These are phyloP conservation scores for Poa pratensis DNA, from an alignment of 176 grass and related monocot species.

Conservation along the genomic window DNA sequence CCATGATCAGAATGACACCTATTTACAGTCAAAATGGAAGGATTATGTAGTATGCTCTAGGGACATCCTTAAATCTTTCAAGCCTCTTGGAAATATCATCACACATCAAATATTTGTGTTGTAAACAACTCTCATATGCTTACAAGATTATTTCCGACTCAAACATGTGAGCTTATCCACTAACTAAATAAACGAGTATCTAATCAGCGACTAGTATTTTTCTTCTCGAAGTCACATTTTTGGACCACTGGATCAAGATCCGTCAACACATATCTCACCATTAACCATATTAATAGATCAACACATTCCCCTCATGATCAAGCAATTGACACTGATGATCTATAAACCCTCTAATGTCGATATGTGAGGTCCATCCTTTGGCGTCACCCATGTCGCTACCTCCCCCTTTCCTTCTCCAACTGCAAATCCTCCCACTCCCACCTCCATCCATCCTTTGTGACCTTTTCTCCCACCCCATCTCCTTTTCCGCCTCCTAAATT, in stretches of 20 bases:
- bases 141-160: neutral
- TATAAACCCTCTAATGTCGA: too few species aligned
- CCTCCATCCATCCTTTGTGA: neutral
- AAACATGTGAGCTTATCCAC: neutral
- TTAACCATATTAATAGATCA: neutral
- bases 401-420: neutral
- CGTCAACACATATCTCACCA: neutral
- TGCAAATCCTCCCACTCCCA: neutral
- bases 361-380: neutral
- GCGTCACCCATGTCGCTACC: neutral
- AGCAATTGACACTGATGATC: neutral
- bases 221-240: neutral
- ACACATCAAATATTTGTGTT: neutral
- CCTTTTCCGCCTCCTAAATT: neutral
- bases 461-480: neutral
- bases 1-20: neutral
- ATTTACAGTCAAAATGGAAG: neutral
- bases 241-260: neutral
- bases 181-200: neutral
- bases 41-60: neutral
- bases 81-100: neutral
- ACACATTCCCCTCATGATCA: neutral
- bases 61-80: neutral
- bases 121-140: neutral
- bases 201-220: neutral